Evolutionary conservation across 306 rosid genomes (phyloP), one percentile per base, ranked within the genome.

Genomic region (Biancaea sappan): DNA sequence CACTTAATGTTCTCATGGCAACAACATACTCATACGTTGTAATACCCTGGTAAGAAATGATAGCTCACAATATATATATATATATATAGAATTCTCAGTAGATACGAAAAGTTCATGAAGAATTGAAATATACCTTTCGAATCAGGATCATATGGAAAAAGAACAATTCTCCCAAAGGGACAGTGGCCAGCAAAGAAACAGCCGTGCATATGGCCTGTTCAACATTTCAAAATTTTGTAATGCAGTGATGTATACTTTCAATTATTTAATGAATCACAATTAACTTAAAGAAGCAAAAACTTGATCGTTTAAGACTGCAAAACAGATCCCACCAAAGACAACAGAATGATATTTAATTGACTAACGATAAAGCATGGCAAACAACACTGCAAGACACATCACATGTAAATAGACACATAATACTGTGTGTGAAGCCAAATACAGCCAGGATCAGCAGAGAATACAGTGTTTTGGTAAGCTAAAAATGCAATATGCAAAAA

Each of bases 21-120:
- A 91, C 86, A 0, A 91, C 95, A 78, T 91, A 89, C 81, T 91
- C 97, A 6, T 91, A 91, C 35, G 97, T 89, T 54, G 97, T 89
- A 69, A 91, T 91, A 66, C 97, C 97, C 97, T 89, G 84, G 34
- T 35, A 62, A 63, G 59, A 75, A 71, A 76, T 59, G 41, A 35
- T 37, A 60, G 44, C 79, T 83, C 29, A 72, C 67, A 79, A 80
- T 18, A 67, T 61, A 38, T 46, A 66, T 40, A 38, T 76, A 80
- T 18, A 67, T 61, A 38, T 46, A 66, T 40, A 38, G 1, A 25
- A 3, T 25, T 46, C 44, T 37, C 14, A 76, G 37, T 12, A 41
- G 43, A 60, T 54, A 43, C 47, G 44, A 60, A 53, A 83, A 44
- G 77, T 44, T 79, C 31, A 18, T 26, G 76, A 73, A 56, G 62